Evolutionary conservation across 2,329 filamentous ascomycete genomes (phyloP).

Genomic region (Madurella mycetomatis): DNA sequence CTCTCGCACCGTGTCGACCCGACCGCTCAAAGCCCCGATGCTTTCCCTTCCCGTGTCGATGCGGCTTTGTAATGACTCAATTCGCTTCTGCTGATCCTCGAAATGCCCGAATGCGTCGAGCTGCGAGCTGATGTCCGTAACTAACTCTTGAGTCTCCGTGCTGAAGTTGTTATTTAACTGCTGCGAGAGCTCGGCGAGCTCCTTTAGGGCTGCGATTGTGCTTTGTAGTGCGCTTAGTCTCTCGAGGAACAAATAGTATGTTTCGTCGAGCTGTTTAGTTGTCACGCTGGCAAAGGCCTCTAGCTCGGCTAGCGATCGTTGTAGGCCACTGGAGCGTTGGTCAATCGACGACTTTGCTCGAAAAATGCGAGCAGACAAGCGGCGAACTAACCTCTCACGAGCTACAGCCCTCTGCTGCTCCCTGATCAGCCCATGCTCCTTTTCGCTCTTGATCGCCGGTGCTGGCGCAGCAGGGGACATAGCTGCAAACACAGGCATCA

Average conservation of each 20-base stretch:
- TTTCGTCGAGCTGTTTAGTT: constrained; percentile 64
- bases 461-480: neutral
- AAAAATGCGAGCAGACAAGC: neutral
- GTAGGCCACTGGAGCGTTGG: constrained; percentile 41
- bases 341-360: neutral
- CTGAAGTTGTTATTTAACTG: constrained; percentile 57
- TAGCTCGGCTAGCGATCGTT: constrained; percentile 50
- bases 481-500: constrained; percentile 7
- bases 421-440: constrained; percentile 38
- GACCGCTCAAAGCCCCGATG: constrained; percentile 54
- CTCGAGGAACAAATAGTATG: constrained; percentile 69
- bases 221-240: constrained; percentile 60
- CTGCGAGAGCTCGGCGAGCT: constrained; percentile 59
- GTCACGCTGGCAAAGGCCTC: constrained; percentile 57
- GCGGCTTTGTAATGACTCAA: constrained; percentile 57
- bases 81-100: constrained; percentile 58
- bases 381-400: constrained; percentile 37
- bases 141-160: constrained; percentile 54
- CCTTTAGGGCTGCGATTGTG: constrained; percentile 60
- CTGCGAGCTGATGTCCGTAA: constrained; percentile 56
- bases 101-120: constrained; percentile 60
- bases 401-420: constrained; percentile 40
- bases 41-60: constrained; percentile 57
- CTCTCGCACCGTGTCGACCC: constrained; percentile 60
- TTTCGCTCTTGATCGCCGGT: constrained; percentile 16